Evolutionary conservation across 108 stramenopile species (phyloP).

Genomic region (Cylindrotheca closterium): DNA sequence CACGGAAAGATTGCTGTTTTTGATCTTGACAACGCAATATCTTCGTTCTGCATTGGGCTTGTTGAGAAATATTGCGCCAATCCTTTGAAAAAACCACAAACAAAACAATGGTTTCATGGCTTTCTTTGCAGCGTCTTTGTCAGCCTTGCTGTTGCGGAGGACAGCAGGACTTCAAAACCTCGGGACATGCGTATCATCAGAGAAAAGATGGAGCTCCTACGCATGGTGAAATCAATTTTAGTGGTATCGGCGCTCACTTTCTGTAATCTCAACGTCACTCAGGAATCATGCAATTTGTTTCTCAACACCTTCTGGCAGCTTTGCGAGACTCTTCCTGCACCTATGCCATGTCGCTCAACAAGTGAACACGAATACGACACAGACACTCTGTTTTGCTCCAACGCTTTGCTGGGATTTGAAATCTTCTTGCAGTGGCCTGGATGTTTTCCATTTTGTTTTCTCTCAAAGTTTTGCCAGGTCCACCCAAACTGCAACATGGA

Average conservation of each 20-base stretch:
- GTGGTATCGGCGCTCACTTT: constrained; percentile 2
- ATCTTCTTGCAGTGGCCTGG: constrained; percentile 36
- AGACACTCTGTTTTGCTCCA: constrained; percentile 5
- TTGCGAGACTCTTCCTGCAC: constrained; percentile 42
- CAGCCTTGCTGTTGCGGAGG: constrained; percentile 24
- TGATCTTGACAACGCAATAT: constrained; percentile 1
- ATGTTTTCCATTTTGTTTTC: constrained; percentile 14
- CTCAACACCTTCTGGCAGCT: constrained; percentile 37
- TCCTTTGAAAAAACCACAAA: background rate
- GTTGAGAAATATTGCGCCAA: constrained; percentile 1
- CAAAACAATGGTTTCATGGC: background rate
- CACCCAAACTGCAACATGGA: background rate
- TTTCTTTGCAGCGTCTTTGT: constrained; percentile 1
- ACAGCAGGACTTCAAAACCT: constrained; percentile 30
- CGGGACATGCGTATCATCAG: constrained; percentile 33
- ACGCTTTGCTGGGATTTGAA: constrained; percentile 29
- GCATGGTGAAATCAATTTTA: constrained; percentile 20
- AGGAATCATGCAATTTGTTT: background rate
- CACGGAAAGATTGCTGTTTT: background rate
- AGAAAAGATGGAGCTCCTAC: constrained; percentile 16
- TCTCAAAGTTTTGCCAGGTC: background rate
- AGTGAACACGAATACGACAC: background rate
- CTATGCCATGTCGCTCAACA: constrained; percentile 1
- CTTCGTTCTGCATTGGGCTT: constrained; percentile 10
- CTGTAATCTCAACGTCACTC: background rate